These are phyloP conservation scores for Fraxinus americana DNA, from an alignment of 257 asterid genomes.

Conservation along the genomic window DNA sequence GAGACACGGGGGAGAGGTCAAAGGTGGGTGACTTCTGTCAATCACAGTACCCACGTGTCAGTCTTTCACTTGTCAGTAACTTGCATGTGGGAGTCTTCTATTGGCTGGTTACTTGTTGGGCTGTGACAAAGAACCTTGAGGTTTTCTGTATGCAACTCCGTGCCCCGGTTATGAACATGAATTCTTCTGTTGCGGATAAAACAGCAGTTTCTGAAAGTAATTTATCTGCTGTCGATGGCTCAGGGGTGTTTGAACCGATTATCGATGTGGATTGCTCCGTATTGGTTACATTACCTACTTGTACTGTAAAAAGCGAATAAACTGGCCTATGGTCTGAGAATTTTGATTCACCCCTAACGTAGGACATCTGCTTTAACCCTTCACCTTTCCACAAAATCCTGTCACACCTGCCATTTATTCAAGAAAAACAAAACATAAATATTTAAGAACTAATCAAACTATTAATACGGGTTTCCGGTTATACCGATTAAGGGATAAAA, in stretches of 20 bases:
- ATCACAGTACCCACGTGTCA: slow-evolving; percentile 11
- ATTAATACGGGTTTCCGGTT: too few species aligned
- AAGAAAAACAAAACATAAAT: not conserved
- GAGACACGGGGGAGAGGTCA: not conserved
- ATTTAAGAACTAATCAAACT: not conserved
- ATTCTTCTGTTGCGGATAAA: slow-evolving; percentile 21
- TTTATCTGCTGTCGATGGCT: slow-evolving; percentile 7
- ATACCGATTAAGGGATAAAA: too few species aligned
- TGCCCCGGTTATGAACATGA: slow-evolving; percentile 27
- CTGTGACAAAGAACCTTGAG: slow-evolving; percentile 33
- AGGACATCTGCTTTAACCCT: slow-evolving; percentile 71
- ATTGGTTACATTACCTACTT: slow-evolving; percentile 31
- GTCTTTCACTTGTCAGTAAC: not conserved
- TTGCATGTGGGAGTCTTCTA: not conserved
- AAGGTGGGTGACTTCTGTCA: not conserved
- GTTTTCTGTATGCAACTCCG: slow-evolving; percentile 42
- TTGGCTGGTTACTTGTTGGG: slow-evolving; percentile 21
- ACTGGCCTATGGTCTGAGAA: slow-evolving; percentile 97
- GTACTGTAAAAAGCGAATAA: slow-evolving; percentile 62
- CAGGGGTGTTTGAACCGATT: slow-evolving; percentile 7
- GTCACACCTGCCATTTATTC: slow-evolving; percentile 69
- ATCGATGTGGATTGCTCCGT: slow-evolving; percentile 22
- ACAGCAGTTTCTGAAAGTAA: slow-evolving; percentile 6
- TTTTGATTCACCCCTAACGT: slow-evolving; percentile 72
- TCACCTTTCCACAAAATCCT: slow-evolving; percentile 89